Percentiles rank a stretch among this genome's conserved stretches.
Evolutionary conservation across 2,329 filamentous ascomycete genomes (phyloP).

Genomic region (Trichoderma koningii): DNA sequence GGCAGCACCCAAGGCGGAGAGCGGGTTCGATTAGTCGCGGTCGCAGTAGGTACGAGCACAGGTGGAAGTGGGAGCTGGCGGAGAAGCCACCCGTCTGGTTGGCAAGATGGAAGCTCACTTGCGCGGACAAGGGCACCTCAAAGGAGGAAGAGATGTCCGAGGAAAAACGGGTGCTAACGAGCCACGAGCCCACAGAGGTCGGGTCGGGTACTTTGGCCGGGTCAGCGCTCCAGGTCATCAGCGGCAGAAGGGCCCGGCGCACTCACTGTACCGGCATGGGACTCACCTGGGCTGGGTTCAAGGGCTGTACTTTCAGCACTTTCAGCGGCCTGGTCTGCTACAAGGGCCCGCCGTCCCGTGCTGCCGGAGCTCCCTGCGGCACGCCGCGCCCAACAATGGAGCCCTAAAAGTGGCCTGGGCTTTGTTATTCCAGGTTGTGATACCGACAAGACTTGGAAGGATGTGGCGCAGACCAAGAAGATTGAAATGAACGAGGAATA

Average conservation of each 20-base stretch:
- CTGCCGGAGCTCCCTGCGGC: conserved; percentile 24
- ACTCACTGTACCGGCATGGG: conserved; percentile 5
- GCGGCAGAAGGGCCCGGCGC: no score
- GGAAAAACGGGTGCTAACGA: neutral
- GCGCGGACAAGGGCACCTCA: neutral
- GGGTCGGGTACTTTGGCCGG: conserved; percentile 5
- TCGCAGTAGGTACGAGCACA: neutral
- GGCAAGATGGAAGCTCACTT: conserved; percentile 4
- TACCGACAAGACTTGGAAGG: conserved; percentile 9
- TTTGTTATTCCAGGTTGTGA: neutral
- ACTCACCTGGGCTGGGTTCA: no score
- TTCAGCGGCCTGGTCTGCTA: conserved; percentile 9
- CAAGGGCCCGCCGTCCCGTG: conserved; percentile 23
- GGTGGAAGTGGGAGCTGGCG: conserved; percentile 9
- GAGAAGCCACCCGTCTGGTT: conserved; percentile 10
- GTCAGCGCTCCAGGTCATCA: neutral
- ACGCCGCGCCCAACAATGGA: conserved; percentile 25
- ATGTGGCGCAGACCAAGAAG: conserved; percentile 22
- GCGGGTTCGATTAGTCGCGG: conserved; percentile 13
- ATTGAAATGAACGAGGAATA: neutral
- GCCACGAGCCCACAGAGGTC: neutral
- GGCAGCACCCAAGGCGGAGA: neutral
- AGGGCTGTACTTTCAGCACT: neutral
- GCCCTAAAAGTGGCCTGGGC: conserved; percentile 18
- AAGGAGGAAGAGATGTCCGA: neutral